Conservation (phyloP, 1,139 yeast species). For the Candida albicans region DNA sequence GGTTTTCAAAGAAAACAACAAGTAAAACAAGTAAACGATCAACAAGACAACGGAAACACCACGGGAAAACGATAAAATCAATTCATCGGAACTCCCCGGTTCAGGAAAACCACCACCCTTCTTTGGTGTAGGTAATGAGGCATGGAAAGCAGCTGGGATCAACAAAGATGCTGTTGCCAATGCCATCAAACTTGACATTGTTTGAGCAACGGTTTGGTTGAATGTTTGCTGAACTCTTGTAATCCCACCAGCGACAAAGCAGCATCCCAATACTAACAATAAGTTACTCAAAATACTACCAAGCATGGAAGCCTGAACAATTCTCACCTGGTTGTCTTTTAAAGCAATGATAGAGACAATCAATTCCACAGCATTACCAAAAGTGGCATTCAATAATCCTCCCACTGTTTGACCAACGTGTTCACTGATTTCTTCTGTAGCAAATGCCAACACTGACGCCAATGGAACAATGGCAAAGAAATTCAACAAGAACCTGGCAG, state of each 20-base stretch:
- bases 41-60: slow-evolving; percentile 82
- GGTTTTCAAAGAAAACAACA: slow-evolving; percentile 84
- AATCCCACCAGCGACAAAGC: slow-evolving; percentile 91
- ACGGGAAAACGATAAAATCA: slow-evolving; percentile 75
- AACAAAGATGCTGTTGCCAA: slow-evolving; percentile 84
- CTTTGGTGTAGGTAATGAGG: slow-evolving; percentile 61
- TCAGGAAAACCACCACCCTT: slow-evolving; percentile 40
- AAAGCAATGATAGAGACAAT: slow-evolving; percentile 92
- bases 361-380: slow-evolving; percentile 92
- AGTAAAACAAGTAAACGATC: slow-evolving; percentile 72
- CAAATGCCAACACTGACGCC: slow-evolving; percentile 85
- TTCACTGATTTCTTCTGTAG: slow-evolving; percentile 89
- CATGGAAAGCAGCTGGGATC: slow-evolving; percentile 95
- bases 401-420: slow-evolving; percentile 89
- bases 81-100: slow-evolving; percentile 42
- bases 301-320: slow-evolving; percentile 95
- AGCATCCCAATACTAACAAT: slow-evolving; percentile 89
- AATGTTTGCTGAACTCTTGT: slow-evolving; percentile 83
- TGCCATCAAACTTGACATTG: slow-evolving; percentile 92
- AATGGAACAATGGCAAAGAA: slow-evolving; percentile 90
- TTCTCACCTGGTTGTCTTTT: slow-evolving; percentile 79
- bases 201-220: slow-evolving; percentile 95
- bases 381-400: slow-evolving; percentile 90
- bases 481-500: slow-evolving; percentile 67
- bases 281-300: slow-evolving; percentile 90